phyloP scores from a whole-genome alignment of 345 rosid species.

The Citrus trifoliata region DNA sequence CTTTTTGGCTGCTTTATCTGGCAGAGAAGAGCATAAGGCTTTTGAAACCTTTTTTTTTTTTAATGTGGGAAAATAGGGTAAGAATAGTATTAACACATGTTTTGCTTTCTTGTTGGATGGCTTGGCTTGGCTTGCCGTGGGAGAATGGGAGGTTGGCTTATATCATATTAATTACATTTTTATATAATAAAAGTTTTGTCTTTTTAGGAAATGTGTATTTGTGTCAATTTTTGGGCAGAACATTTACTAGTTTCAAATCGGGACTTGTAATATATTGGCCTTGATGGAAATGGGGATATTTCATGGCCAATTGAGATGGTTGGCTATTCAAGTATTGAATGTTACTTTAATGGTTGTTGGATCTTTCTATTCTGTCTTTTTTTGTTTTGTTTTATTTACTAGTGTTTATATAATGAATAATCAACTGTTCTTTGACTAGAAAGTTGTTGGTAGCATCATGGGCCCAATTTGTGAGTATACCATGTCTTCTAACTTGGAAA shows the following conservation, averaged over 20 bases:
- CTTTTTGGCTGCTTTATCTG: too few relatives aligned
- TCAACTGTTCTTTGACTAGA: constrained; percentile 18
- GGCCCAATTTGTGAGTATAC: constrained; percentile 19
- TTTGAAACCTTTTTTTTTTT: too few relatives aligned
- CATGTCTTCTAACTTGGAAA: constrained; percentile 27
- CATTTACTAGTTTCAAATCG: constrained; percentile 6
- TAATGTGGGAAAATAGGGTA: too few relatives aligned
- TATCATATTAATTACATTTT: too few relatives aligned
- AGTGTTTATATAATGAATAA: not conserved
- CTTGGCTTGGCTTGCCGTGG: too few relatives aligned
- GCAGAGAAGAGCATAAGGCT: too few relatives aligned
- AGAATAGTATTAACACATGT: too few relatives aligned
- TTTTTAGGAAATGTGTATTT: not conserved
- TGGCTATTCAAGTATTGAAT: not conserved
- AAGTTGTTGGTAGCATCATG: constrained; percentile 14
- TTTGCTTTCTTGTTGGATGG: too few relatives aligned
- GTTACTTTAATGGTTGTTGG: not conserved
- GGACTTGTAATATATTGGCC: not conserved
- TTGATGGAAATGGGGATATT: constrained; percentile 6
- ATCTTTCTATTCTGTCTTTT: not conserved
- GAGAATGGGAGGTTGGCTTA: too few relatives aligned
- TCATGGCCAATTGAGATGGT: constrained; percentile 10
- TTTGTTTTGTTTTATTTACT: not conserved
- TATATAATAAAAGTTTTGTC: too few relatives aligned
- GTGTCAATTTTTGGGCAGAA: constrained; percentile 15